phyloP scores from a whole-genome alignment of 495 filamentous ascomycete genomes.

The Podospora pseudopauciseta region DNA sequence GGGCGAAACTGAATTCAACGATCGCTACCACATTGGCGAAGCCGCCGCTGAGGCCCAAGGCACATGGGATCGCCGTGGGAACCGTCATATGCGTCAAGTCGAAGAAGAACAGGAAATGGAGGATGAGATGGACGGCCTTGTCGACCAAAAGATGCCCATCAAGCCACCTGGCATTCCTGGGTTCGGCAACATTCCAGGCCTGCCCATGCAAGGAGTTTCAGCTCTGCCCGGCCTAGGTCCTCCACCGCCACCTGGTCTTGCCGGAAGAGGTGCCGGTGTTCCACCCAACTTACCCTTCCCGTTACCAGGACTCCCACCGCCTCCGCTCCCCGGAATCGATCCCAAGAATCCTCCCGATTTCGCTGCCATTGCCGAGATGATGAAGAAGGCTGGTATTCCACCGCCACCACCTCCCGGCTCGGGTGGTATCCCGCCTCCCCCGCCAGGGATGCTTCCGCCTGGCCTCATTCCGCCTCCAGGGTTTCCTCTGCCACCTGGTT shows the following conservation, averaged over 20 bases:
- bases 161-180: slow-evolving; percentile 34
- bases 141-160: slow-evolving; percentile 83
- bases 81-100: slow-evolving; percentile 74
- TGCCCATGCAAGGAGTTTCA: slow-evolving; percentile 32
- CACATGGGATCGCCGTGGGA: slow-evolving; percentile 80
- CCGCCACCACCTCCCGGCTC: slow-evolving; percentile 46
- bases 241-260: slow-evolving; percentile 27
- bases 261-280: slow-evolving; percentile 37
- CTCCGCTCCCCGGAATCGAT: slow-evolving; percentile 49
- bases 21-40: slow-evolving; percentile 92
- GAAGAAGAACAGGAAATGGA: slow-evolving; percentile 91
- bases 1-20: slow-evolving; percentile 75
- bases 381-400: slow-evolving; percentile 52
- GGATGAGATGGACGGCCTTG: slow-evolving; percentile 88
- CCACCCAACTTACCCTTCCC: slow-evolving; percentile 31
- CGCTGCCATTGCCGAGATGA: slow-evolving; percentile 61
- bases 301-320: slow-evolving; percentile 44
- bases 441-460: slow-evolving; percentile 49
- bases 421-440: slow-evolving; percentile 20
- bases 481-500: slow-evolving; percentile 30
- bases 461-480: slow-evolving; percentile 49
- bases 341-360: slow-evolving; percentile 62
- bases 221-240: slow-evolving; percentile 28
- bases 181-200: slow-evolving; percentile 53
- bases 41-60: slow-evolving; percentile 88